These are phyloP conservation scores for Fusarium musae DNA, from an alignment of 2,329 filamentous ascomycete genomes.

Conservation along the genomic window DNA sequence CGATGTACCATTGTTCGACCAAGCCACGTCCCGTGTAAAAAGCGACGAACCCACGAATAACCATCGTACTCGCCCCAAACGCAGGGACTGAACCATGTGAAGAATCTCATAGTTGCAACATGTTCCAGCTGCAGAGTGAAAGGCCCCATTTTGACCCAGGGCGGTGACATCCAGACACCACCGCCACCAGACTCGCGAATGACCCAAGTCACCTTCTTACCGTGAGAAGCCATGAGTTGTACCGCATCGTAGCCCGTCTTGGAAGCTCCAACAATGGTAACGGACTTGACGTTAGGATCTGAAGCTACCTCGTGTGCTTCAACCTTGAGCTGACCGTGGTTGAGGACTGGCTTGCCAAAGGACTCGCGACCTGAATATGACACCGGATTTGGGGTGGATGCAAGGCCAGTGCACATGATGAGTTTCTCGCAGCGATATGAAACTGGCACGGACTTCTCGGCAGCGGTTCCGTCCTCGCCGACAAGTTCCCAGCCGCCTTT, in stretches of 20 bases:
- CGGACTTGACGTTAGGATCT: background rate
- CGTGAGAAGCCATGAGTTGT: background rate
- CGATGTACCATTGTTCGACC: background rate
- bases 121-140: background rate
- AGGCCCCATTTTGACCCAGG: background rate
- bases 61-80: background rate
- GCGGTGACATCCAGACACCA: background rate
- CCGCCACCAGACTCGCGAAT: background rate
- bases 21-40: background rate
- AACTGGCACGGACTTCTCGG: accelerated
- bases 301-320: background rate
- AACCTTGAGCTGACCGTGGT: background rate
- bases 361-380: background rate
- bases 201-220: background rate
- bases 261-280: background rate
- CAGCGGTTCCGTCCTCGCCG: accelerated
- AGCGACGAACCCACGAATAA: background rate
- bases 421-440: background rate
- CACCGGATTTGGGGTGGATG: background rate
- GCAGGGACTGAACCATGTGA: background rate
- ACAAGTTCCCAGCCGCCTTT: background rate
- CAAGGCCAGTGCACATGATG: background rate
- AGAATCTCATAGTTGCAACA: background rate
- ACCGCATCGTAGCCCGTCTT: background rate
- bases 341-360: background rate